phyloP scores from a whole-genome alignment of 108 stramenopile species.

The Aurantiochytrium sp. region DNA sequence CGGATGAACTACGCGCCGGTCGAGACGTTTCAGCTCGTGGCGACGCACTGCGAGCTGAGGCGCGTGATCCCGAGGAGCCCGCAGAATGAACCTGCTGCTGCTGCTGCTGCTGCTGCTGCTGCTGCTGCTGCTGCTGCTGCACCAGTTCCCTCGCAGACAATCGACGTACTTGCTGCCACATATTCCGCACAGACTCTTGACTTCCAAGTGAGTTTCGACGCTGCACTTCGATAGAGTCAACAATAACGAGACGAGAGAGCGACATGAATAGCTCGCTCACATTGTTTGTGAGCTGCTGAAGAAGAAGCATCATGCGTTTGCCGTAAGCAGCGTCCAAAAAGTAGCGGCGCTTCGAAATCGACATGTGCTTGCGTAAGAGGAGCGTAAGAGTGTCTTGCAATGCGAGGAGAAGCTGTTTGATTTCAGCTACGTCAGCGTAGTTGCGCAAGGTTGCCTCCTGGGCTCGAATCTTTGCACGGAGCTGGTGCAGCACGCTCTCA shows the following conservation, averaged over 20 bases:
- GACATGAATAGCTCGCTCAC: background rate
- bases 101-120: background rate
- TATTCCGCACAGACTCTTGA: background rate
- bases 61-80: too few relatives aligned
- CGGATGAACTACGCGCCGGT: too few relatives aligned
- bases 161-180: background rate
- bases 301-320: background rate
- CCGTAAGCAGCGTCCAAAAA: conserved; percentile 4
- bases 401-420: background rate
- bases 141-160: background rate
- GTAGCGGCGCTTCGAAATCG: background rate
- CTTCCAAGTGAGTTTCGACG: background rate
- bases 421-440: background rate
- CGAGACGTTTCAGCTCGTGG: too few relatives aligned
- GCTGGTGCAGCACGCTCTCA: background rate
- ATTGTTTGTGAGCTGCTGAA: background rate
- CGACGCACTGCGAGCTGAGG: too few relatives aligned
- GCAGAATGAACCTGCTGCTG: background rate
- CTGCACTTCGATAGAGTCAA: background rate
- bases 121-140: background rate
- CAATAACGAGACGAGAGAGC: background rate
- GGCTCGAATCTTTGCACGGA: background rate
- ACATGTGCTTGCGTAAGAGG: background rate
- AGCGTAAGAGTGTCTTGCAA: background rate
- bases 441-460: background rate